These are phyloP conservation scores for Hymenoscyphus linearis DNA, from an alignment of 2,329 filamentous ascomycete species.

Conservation along the genomic window DNA sequence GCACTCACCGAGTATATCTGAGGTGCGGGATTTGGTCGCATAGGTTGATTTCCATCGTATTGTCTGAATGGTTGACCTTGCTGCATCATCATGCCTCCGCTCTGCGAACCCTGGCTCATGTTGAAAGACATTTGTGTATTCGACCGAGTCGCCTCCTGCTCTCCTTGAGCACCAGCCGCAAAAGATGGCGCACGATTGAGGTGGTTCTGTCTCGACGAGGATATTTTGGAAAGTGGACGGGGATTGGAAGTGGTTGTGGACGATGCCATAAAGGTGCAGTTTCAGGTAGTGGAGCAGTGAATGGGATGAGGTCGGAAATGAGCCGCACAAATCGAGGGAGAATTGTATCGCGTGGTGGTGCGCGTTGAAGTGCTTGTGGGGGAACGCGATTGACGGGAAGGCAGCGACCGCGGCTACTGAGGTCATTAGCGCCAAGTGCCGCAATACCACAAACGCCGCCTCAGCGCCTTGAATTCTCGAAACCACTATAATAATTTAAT, in stretches of 20 bases:
- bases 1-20: conserved; percentile 57
- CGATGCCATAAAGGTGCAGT: conserved; percentile 27
- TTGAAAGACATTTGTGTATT: conserved; percentile 31
- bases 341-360: neutral
- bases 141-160: conserved; percentile 18
- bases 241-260: conserved; percentile 24
- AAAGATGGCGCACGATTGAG: conserved; percentile 20
- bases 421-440: too few relatives aligned
- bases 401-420: too few relatives aligned
- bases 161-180: conserved; percentile 21
- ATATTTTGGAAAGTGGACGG: conserved; percentile 27
- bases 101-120: conserved; percentile 32
- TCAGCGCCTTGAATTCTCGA: too few relatives aligned
- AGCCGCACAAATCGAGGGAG: neutral
- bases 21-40: conserved; percentile 34
- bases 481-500: too few relatives aligned
- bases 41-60: conserved; percentile 23
- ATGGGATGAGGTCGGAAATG: neutral
- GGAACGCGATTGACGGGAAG: too few relatives aligned
- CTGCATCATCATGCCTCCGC: conserved; percentile 31
- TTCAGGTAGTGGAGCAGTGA: too few relatives aligned
- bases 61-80: conserved; percentile 28
- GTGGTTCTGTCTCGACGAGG: conserved; percentile 28
- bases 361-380: too few relatives aligned
- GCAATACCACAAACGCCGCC: neutral